A percentile compares a stretch with the other conserved stretches of the same genome.
Evolutionary conservation across 148 eudicot genomes (phyloP).

Genomic region (Rhododendron williamsianum): DNA sequence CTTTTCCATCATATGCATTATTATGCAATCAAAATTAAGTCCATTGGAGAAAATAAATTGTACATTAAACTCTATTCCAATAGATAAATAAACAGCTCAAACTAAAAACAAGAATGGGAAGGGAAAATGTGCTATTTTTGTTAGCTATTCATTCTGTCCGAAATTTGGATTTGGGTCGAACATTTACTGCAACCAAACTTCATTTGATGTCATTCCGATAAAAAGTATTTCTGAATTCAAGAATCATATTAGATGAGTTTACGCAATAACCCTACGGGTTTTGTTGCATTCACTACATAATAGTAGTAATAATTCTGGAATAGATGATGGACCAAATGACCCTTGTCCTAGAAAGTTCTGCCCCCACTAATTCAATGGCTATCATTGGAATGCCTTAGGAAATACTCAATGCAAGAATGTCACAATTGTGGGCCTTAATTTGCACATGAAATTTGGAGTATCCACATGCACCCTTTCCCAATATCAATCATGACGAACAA

Average conservation of each 20-base stretch:
- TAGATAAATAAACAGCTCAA: background rate
- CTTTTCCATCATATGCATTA: background rate
- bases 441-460: background rate
- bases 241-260: background rate
- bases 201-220: background rate
- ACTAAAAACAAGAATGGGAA: background rate
- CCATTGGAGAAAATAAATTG: background rate
- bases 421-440: background rate
- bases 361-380: conserved; percentile 3
- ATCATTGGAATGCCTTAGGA: background rate
- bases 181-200: background rate
- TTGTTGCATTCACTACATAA: background rate
- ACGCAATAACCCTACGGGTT: background rate
- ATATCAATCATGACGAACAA: background rate
- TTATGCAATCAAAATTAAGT: background rate
- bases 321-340: background rate
- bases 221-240: background rate
- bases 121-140: background rate
- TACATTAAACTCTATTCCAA: background rate
- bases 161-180: background rate
- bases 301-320: background rate
- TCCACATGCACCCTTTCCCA: background rate
- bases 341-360: background rate
- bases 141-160: background rate
- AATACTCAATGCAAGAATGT: background rate